These are phyloP conservation scores for Phytophthora pinifolia DNA, from an alignment of 352 stramenopile species.

Conservation along the genomic window DNA sequence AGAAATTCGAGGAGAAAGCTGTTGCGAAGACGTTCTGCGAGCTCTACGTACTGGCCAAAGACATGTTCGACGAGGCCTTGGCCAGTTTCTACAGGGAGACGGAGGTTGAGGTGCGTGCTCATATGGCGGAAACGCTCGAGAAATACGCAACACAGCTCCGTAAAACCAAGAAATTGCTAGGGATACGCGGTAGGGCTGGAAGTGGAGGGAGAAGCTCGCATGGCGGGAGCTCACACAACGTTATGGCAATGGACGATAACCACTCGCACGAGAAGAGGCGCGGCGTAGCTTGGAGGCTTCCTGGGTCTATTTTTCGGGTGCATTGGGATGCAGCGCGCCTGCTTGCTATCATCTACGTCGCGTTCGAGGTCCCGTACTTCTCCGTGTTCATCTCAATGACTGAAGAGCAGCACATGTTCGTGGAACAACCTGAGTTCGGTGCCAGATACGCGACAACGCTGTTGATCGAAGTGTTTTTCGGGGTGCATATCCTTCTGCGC, in stretches of 20 bases:
- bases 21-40: constrained; percentile 83
- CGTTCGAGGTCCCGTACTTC: constrained; percentile 75
- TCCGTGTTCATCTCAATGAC: constrained; percentile 61
- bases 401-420: constrained; percentile 50
- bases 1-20: constrained; percentile 64
- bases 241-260: constrained; percentile 4
- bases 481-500: constrained; percentile 45
- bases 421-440: constrained; percentile 31
- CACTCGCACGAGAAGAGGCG: not conserved
- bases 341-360: constrained; percentile 46
- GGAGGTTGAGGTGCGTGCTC: constrained; percentile 25
- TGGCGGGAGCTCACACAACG: constrained; percentile 5
- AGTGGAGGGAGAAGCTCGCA: constrained; percentile 20
- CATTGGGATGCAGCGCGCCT: constrained; percentile 54
- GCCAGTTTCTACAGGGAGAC: constrained; percentile 49
- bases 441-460: constrained; percentile 38
- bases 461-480: constrained; percentile 55
- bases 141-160: constrained; percentile 62
- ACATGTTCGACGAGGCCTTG: constrained; percentile 58
- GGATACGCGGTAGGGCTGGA: constrained; percentile 28
- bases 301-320: constrained; percentile 52
- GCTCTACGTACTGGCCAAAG: constrained; percentile 70
- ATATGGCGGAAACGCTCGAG: constrained; percentile 51
- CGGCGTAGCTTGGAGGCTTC: constrained; percentile 36
- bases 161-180: constrained; percentile 79